Evolutionary conservation across 1,284 basidiomycete genomes (phyloP), one percentile per base, ranked within the genome.

Genomic region (Trametes versicolor): DNA sequence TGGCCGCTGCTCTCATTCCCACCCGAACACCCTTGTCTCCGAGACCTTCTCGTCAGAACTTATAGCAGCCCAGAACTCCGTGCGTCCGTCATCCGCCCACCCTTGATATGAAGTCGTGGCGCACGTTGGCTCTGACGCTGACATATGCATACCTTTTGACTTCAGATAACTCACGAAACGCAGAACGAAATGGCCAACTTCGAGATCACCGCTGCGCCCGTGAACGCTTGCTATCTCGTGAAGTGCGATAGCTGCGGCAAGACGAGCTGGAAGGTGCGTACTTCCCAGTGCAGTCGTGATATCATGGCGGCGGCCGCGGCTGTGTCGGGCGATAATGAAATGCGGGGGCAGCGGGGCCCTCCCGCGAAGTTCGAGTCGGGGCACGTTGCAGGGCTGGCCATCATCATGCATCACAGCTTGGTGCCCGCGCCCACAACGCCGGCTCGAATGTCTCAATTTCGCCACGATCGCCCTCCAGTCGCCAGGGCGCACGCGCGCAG

Each of bases 191-290:
- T 78, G 77, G 68, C 70, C 57, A 67, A 61, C 61, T 23, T 63
- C 27, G 69, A 75, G 51, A 64, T 68, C 19, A 10, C 47, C 60
- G 58, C 74, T 70, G 71, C 76, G 64, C 87, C 84, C 58, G 82
- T 82, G 67, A 79, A 90, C 74, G 68, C 76, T 58, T 93, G 91
- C 79, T 85, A 77, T 73, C 72, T 77, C 62, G 87, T 88, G 60
- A 82, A 82, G 67, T 93, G 91, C 78, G 78, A 76, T 60, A 82
- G 77, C 63, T 93, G 91, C 76, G 83, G 83, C 55, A 93, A 92
- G 82, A 87, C 80, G 27, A 92, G 88, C n/a, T 93, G 91, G 91
- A 82, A 76, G 80, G 92, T 92, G 74, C 73, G 85, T 58, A 13
- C 21, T 1, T 7, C n/a, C n/a, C n/a, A n/a, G n/a, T n/a, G n/a